Percentiles rank a stretch among this genome's conserved stretches.
Evolutionary conservation across 2,329 filamentous ascomycete genomes (phyloP).

Genomic region (Colletotrichum plurivorum): DNA sequence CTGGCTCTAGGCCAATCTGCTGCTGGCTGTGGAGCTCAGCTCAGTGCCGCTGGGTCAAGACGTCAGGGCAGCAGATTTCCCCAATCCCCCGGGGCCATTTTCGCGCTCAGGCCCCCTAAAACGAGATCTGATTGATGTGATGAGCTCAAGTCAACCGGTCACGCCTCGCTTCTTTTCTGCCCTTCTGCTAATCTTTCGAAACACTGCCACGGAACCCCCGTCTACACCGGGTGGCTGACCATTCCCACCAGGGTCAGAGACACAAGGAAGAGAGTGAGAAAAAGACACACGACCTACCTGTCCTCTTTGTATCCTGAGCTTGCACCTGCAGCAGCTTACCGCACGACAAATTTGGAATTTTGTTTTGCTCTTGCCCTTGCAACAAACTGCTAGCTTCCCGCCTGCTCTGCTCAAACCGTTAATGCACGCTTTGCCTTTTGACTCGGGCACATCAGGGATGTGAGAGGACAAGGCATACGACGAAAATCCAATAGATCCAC

Average conservation of each 20-base stretch:
- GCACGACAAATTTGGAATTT: neutral
- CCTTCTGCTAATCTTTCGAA: slow-evolving; percentile 13
- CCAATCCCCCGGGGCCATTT: slow-evolving; percentile 16
- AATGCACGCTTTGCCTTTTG: slow-evolving; percentile 28
- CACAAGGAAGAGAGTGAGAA: too few relatives aligned
- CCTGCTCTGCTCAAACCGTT: slow-evolving; percentile 5
- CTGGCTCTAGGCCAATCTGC: slow-evolving; percentile 13
- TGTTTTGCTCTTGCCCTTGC: neutral
- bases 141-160: neutral
- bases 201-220: slow-evolving; percentile 25
- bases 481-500: slow-evolving; percentile 30
- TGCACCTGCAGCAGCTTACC: slow-evolving; percentile 25
- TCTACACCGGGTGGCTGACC: slow-evolving; percentile 25
- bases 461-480: slow-evolving; percentile 24
- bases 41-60: slow-evolving; percentile 10
- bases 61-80: slow-evolving; percentile 22
- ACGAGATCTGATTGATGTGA: slow-evolving; percentile 24
- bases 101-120: slow-evolving; percentile 31
- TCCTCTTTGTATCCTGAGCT: slow-evolving; percentile 24
- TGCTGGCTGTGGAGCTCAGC: neutral
- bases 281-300: slow-evolving; percentile 17
- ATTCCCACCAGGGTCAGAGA: neutral
- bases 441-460: slow-evolving; percentile 34
- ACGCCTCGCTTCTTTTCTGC: slow-evolving; percentile 15
- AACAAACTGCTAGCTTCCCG: neutral